Conservation (phyloP, 2,329 filamentous ascomycete species). For the Trichoderma hamatum region DNA sequence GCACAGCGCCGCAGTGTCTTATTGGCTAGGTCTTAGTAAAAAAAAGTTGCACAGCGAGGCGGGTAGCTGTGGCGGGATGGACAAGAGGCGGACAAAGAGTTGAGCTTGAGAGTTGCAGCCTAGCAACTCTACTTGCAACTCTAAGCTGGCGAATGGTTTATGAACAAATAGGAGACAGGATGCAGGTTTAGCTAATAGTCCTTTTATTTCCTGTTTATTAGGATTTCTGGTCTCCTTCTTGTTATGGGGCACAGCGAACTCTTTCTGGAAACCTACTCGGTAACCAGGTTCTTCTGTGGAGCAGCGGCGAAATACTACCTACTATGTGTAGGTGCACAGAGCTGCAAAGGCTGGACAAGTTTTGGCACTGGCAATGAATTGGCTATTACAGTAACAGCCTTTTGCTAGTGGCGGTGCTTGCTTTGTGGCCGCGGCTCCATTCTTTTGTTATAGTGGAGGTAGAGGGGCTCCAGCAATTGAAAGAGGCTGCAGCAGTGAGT, state of each 20-base stretch:
- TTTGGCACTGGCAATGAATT: not conserved
- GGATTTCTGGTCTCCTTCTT: not conserved
- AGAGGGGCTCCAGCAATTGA: not conserved
- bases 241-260: not conserved
- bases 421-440: slow-evolving; percentile 15
- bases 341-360: not conserved
- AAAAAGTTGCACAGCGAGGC: slow-evolving; percentile 2
- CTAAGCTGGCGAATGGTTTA: not conserved
- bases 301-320: slow-evolving; percentile 7
- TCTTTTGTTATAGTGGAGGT: not conserved
- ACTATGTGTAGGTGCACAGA: not conserved
- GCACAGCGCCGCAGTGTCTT: slow-evolving; percentile 1
- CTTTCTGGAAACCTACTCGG: not conserved
- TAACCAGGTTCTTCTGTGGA: slow-evolving; percentile 5
- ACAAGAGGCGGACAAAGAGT: not conserved
- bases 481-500: slow-evolving; percentile 12
- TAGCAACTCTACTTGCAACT: no score
- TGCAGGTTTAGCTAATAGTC: not conserved
- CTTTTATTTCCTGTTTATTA: not conserved
- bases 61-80: slow-evolving; percentile 13
- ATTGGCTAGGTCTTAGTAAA: slow-evolving; percentile 5
- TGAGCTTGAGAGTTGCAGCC: not conserved
- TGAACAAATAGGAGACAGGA: not conserved
- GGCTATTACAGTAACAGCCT: slow-evolving; percentile 9
- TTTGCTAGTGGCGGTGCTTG: not conserved